Conservation (phyloP, 306 rosid genomes). For the Cicer arietinum region DNA sequence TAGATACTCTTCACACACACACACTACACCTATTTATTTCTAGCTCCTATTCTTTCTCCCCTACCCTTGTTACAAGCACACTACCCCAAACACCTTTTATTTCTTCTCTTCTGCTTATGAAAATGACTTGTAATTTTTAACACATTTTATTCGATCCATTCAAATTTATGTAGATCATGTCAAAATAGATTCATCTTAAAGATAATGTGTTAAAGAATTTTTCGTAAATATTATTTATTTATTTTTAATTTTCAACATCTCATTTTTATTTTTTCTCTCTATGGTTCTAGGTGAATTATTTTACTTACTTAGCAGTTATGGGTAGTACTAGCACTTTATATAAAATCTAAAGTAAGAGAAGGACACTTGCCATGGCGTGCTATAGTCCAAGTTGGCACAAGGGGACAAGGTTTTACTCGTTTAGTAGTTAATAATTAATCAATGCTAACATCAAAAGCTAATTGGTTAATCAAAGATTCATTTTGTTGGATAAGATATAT, state of each 20-base stretch:
- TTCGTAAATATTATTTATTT: too few species aligned
- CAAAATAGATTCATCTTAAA: too few species aligned
- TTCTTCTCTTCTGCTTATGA: neutral
- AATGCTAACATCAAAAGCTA: too few species aligned
- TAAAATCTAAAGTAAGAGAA: constrained; percentile 19
- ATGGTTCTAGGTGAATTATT: too few species aligned
- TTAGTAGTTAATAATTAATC: neutral
- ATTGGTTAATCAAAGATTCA: constrained; percentile 12
- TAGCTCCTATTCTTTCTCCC: constrained; percentile 9
- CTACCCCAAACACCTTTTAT: constrained; percentile 50
- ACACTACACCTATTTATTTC: neutral
- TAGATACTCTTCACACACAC: constrained; percentile 51
- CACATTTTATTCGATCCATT: too few species aligned
- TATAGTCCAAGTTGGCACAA: constrained; percentile 37
- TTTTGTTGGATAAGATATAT: too few species aligned
- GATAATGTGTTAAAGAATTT: too few species aligned
- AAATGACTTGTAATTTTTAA: constrained; percentile 17
- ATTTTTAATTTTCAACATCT: too few species aligned
- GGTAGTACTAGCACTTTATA: too few species aligned
- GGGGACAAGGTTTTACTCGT: constrained; percentile 36
- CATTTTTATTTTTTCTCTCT: neutral
- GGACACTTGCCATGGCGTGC: neutral
- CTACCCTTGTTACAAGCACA: constrained; percentile 17
- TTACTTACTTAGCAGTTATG: too few species aligned
- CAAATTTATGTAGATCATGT: too few species aligned